Percentiles rank a stretch among this genome's conserved stretches.
These are phyloP conservation scores for Agapanthus africanus DNA, from an alignment of 106 monocot species.

Conservation along the genomic window DNA sequence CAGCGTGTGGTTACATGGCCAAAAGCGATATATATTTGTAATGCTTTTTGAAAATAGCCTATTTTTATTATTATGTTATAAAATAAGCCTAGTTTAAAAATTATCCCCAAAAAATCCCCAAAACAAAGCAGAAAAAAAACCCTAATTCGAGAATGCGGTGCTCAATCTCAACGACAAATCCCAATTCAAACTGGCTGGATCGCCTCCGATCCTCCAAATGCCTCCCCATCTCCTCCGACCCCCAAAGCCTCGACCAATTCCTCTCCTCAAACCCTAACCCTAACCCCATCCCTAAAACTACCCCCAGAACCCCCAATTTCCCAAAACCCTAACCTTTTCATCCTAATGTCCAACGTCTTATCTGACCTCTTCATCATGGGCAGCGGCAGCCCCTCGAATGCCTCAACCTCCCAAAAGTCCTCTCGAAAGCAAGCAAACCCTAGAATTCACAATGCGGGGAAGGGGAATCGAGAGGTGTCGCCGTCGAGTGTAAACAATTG, in stretches of 20 bases:
- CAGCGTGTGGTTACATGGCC: too few species aligned
- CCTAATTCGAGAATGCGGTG: too few species aligned
- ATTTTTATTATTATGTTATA: too few species aligned
- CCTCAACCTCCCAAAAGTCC: slow-evolving; percentile 12
- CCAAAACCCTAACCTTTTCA: background rate
- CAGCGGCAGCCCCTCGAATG: background rate
- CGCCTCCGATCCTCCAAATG: slow-evolving; percentile 39
- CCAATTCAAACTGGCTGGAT: slow-evolving; percentile 40
- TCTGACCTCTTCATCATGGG: slow-evolving; percentile 54
- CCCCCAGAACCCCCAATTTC: background rate
- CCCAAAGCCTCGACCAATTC: slow-evolving; percentile 29
- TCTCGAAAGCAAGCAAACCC: slow-evolving; percentile 43
- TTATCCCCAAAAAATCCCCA: too few species aligned
- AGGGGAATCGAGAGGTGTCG: slow-evolving; percentile 14
- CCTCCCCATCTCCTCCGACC: slow-evolving; percentile 23
- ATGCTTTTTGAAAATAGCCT: too few species aligned
- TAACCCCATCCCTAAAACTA: slow-evolving; percentile 14
- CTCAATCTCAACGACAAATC: too few species aligned
- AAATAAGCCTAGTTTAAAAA: too few species aligned
- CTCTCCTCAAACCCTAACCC: slow-evolving; percentile 14
- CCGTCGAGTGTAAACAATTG: slow-evolving; percentile 18
- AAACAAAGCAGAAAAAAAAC: too few species aligned
- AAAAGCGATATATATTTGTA: too few species aligned
- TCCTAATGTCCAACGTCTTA: slow-evolving; percentile 24
- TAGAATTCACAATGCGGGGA: slow-evolving; percentile 14